phyloP scores from a whole-genome alignment of 495 filamentous ascomycete species.

The Trichoderma reesei region DNA sequence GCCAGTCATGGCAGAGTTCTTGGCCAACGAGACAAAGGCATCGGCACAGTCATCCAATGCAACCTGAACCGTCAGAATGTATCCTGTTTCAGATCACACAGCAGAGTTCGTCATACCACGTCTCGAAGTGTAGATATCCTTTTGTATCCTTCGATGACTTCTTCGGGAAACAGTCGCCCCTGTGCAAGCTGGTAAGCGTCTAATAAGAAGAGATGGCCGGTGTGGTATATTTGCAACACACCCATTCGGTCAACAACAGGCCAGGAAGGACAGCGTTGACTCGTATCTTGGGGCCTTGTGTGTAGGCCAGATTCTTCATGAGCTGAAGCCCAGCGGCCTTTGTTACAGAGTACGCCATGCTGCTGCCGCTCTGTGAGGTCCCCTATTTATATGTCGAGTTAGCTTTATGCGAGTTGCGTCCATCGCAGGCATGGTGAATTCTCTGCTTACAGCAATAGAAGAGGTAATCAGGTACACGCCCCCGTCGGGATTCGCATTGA shows the following conservation, averaged over 20 bases:
- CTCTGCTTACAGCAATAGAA: conserved; percentile 40
- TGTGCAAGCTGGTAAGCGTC: not conserved
- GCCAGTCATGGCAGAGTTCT: conserved; percentile 50
- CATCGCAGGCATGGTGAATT: conserved; percentile 9
- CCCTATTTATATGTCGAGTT: not conserved
- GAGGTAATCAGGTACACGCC: conserved; percentile 61
- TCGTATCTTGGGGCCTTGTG: conserved; percentile 54
- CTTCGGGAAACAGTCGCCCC: not conserved
- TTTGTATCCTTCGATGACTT: not conserved
- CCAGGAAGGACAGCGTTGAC: conserved; percentile 62
- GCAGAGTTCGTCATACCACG: too few species aligned
- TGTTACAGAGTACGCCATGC: conserved; percentile 56
- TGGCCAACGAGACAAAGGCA: conserved; percentile 41
- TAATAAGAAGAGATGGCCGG: not conserved
- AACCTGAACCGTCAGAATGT: too few species aligned
- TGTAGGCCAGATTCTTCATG: conserved; percentile 61
- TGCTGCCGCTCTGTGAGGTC: conserved; percentile 34
- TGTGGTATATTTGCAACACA: conserved; percentile 18
- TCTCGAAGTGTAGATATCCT: not conserved
- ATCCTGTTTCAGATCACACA: too few species aligned
- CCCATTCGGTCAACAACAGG: conserved; percentile 65
- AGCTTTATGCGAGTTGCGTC: not conserved
- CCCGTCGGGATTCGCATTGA: conserved; percentile 60
- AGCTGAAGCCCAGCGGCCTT: conserved; percentile 58
- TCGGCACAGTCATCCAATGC: conserved; percentile 49